Base-by-base conservation (phyloP, 2,329 filamentous ascomycete species). In the Thelonectria discophora region DNA sequence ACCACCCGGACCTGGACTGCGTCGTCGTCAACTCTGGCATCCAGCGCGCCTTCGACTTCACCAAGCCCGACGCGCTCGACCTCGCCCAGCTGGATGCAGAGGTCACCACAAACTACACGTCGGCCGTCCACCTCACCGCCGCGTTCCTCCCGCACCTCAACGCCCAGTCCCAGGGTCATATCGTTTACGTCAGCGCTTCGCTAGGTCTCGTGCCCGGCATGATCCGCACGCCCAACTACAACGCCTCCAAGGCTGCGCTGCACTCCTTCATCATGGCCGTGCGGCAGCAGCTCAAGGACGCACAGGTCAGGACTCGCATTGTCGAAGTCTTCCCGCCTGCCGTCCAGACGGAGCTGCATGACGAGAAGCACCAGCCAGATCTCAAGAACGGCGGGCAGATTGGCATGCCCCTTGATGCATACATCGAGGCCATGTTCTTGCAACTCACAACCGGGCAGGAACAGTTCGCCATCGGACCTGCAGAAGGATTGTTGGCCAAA, bases 1-100 rank as follows among this genome's bases (percentile, higher is more conserved):
- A 46, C 11, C 45, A 65, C 43, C 60, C 63, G 3, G 65, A 67
- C 37, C 48, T 66, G 13, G 64, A 88, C 74, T 81, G 80, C 65
- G 71, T 88, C 39, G 72, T 88, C 58, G 75, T 88, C 57, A 88
- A 88, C 72, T 81, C 86, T 0, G 86, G 85, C 30, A 76, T 84
- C 47, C 85, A 89, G 72, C 76, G 76, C 20, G 68, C 68, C 1
- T 70, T 82, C 65, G 24, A 73, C 69, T 37, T 68, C 15, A 47
- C 64, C 39, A 53, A 59, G n/a, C 56, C 67, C 2, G 50, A 57
- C 42, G 43, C 40, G 13, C 65, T 76, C 52, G 66, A 72, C n/a
- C 62, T 77, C 50, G 70, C 24, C 11, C 58, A 58, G 4, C 68
- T 74, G 20, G 58, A 65, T 3, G 37, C 64, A 0, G 62, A 68